phyloP scores from a whole-genome alignment of 441 rosid species.

The Corymbia calophylla region DNA sequence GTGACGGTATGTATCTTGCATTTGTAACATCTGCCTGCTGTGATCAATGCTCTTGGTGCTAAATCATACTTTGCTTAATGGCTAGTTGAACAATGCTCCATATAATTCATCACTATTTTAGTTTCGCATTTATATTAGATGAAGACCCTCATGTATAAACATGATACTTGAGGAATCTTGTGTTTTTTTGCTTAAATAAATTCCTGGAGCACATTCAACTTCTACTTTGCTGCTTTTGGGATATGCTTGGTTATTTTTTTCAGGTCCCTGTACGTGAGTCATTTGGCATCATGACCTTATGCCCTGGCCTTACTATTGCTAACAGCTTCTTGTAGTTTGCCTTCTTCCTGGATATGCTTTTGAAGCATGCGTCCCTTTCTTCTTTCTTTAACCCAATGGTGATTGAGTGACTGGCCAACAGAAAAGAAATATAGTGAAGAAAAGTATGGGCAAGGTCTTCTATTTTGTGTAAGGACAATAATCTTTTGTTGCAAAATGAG shows the following conservation, averaged over 20 bases:
- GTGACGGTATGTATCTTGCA: constrained; percentile 37
- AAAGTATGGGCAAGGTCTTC: neutral
- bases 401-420: neutral
- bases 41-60: neutral
- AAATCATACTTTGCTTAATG: neutral
- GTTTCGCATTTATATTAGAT: neutral
- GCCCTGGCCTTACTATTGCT: neutral
- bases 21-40: neutral
- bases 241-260: neutral
- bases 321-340: neutral
- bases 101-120: neutral
- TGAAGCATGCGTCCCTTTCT: neutral
- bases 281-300: neutral
- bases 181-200: neutral
- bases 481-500: neutral
- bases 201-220: neutral
- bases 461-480: neutral
- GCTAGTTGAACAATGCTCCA: neutral
- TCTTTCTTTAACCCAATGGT: neutral
- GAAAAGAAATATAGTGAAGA: neutral
- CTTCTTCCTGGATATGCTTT: neutral
- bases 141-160: neutral
- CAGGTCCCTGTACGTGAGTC: neutral
- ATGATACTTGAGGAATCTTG: neutral
- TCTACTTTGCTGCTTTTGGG: neutral